phyloP scores from a whole-genome alignment of 75 land plant species.

The Isoetes taiwanensis region DNA sequence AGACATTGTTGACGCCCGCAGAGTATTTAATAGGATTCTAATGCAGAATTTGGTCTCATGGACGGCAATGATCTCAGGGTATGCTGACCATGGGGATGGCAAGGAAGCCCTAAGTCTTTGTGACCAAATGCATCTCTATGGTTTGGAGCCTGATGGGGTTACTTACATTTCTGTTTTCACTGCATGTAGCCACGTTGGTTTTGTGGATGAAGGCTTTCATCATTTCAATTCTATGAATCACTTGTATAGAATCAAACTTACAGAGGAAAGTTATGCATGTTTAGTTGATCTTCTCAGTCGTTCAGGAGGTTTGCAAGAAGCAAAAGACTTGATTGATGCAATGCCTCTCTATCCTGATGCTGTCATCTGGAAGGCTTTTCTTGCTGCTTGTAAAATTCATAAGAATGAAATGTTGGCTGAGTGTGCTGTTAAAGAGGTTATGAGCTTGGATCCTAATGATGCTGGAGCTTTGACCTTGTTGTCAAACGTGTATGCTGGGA shows the following conservation, averaged over 20 bases:
- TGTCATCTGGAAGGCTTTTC: background rate
- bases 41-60: background rate
- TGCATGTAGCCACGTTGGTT: conserved; percentile 10
- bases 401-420: background rate
- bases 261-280: background rate
- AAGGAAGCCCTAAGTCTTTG: background rate
- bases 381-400: conserved; percentile 2
- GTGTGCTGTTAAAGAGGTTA: too few species aligned
- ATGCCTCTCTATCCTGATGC: conserved; percentile 5
- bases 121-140: background rate
- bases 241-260: background rate
- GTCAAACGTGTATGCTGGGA: too few species aligned
- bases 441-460: too few species aligned
- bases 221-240: background rate
- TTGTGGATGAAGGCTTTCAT: background rate
- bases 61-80: background rate
- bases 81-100: background rate
- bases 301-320: background rate
- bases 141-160: background rate
- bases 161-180: background rate
- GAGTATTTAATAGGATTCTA: background rate
- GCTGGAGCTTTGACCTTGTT: too few species aligned
- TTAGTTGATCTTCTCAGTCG: conserved; percentile 5
- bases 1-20: background rate
- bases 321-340: background rate